Base-by-base conservation (phyloP, 2,329 filamentous ascomycete genomes). In the Drechslerella coelobrocha region DNA sequence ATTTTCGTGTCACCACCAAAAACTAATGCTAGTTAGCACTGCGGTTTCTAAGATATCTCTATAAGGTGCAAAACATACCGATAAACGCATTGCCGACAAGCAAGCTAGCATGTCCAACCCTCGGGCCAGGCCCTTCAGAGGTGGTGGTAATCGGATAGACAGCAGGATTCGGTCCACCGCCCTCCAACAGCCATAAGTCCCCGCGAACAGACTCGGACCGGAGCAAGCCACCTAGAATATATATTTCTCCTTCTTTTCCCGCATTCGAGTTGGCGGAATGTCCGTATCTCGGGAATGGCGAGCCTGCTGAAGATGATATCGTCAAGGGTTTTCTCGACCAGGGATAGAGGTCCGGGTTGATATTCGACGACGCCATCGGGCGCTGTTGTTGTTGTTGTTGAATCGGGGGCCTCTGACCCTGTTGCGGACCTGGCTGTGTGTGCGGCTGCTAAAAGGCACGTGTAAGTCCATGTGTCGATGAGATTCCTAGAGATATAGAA, bases 1-100 rank as follows among this genome's bases (percentile, higher is more conserved):
- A 96, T 89, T 80, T 99, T 99, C 55, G 94, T 99, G 79, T 99
- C 95, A 77, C 94, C 94, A 53, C 94, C 95, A 77, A 97, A 99
- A 10, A 99, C 94, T 76, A 50, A 31, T 12, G 9, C 10, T n/a
- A 51, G 24, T 50, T 55, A 68, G 56, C n/a, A 43, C 23, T 41
- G 12, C 19, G 5, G 1, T 14, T 43, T 7, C 26, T 26, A 9
- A 9, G 19, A 0, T 21, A 31, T 23, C 19, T 34, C 14, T 26
- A 14, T 14, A 7, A 34, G 19, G 17, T 26, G 8, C 27, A n/a
- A 19, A 54, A 63, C 73, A 53, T 69, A 76, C 75, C 75, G 75
- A 99, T 99, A 78, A 97, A 99, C 0, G 94, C 94, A 79, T 99
- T 99, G 65, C 95, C 95, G 59, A 99, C 94, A 14, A 99, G 84